These are phyloP conservation scores for Medicago truncatula DNA, from an alignment of 306 rosid species.

Conservation along the genomic window MtrunA17r5.0-ANR NC_053048.1:47719501-47720000, in stretches of 20 bases:
- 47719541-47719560: conserved; percentile 72
- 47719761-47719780: conserved; percentile 79
- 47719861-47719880: conserved; percentile 82
- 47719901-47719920: conserved; percentile 92
- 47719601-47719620: conserved; percentile 93
- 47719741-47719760: conserved; percentile 81
- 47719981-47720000: conserved; percentile 71
- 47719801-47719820: conserved; percentile 55
- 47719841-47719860: conserved; percentile 74
- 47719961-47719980: conserved; percentile 63
- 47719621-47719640: conserved; percentile 85
- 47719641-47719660: conserved; percentile 62
- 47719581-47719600: conserved; percentile 88
- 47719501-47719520: conserved; percentile 81
- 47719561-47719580: conserved; percentile 85
- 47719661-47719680: conserved; percentile 55
- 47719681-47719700: conserved; percentile 54
- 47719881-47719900: conserved; percentile 60
- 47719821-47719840: conserved; percentile 60
- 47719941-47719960: conserved; percentile 70
- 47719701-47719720: conserved; percentile 34
- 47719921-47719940: conserved; percentile 92
- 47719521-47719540: conserved; percentile 78
- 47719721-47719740: conserved; percentile 59
- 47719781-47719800: conserved; percentile 59